These are phyloP conservation scores for Monilinia vaccinii-corymbosi DNA, from an alignment of 2,329 filamentous ascomycete genomes.

Conservation along the genomic window DNA sequence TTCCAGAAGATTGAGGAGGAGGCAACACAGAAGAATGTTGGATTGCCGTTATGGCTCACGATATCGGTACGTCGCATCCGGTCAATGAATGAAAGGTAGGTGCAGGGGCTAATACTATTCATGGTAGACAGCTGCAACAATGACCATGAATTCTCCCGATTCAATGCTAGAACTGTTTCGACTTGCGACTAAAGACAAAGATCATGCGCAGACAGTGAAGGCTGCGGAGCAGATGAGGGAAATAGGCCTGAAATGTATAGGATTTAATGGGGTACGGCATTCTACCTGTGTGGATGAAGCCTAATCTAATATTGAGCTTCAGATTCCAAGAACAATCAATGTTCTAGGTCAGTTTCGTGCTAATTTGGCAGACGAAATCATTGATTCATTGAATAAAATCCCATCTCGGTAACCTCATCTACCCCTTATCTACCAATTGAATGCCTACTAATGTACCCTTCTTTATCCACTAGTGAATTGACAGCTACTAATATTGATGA, in stretches of 20 bases:
- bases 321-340: constrained; percentile 75
- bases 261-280: constrained; percentile 53
- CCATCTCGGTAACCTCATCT: constrained; percentile 37
- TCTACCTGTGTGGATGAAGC: not conserved
- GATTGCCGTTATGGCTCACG: constrained; percentile 55
- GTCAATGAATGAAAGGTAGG: not conserved
- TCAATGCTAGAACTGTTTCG: constrained; percentile 50
- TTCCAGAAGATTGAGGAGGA: constrained; percentile 56
- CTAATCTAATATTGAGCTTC: not conserved
- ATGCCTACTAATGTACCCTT: not conserved
- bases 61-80: constrained; percentile 42
- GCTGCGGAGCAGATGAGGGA: constrained; percentile 64
- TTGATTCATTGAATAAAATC: constrained; percentile 42
- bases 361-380: constrained; percentile 48
- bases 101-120: not conserved
- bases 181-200: constrained; percentile 21
- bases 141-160: constrained; percentile 79
- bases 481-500: constrained; percentile 41
- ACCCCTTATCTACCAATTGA: not conserved
- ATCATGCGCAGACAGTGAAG: constrained; percentile 19
- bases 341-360: constrained; percentile 63
- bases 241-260: constrained; percentile 67
- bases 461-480: constrained; percentile 11
- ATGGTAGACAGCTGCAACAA: constrained; percentile 63
- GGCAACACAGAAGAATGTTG: constrained; percentile 52